Percentiles rank a stretch among this genome's conserved stretches.
Conservation (phyloP, 2,329 filamentous ascomycete species). For the Albifimbria verrucaria region DNA sequence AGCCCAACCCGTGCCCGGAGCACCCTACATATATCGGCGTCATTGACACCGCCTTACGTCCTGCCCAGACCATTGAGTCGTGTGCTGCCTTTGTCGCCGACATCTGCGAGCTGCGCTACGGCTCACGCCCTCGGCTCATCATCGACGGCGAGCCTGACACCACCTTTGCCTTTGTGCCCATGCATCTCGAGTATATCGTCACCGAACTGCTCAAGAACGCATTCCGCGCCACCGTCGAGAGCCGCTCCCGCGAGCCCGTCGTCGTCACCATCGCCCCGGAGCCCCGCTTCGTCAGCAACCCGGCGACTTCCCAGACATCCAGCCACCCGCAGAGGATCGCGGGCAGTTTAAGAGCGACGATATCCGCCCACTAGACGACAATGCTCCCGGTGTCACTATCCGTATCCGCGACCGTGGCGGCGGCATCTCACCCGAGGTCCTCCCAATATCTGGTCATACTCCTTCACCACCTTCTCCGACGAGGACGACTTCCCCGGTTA, state of each 20-base stretch:
- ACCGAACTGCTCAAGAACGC: slow-evolving; percentile 97
- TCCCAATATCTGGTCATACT: slow-evolving; percentile 95
- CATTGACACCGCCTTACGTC: slow-evolving; percentile 85
- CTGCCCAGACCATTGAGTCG: slow-evolving; percentile 74
- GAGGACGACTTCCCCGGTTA: slow-evolving; percentile 41
- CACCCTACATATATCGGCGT: slow-evolving; percentile 80
- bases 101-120: slow-evolving; percentile 95
- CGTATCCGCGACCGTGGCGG: slow-evolving; percentile 94
- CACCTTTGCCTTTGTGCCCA: slow-evolving; percentile 90
- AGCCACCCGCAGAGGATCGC: slow-evolving; percentile 32
- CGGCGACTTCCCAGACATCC: slow-evolving; percentile 21
- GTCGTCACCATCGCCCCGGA: slow-evolving; percentile 87
- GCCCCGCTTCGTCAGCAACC: slow-evolving; percentile 35
- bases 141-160: slow-evolving; percentile 84
- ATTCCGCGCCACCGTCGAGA: slow-evolving; percentile 89
- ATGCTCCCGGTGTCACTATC: slow-evolving; percentile 84
- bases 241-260: slow-evolving; percentile 74
- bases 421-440: slow-evolving; percentile 80
- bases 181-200: slow-evolving; percentile 95
- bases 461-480: slow-evolving; percentile 89
- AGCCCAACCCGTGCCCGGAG: slow-evolving; percentile 49
- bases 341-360: slow-evolving; percentile 41
- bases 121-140: slow-evolving; percentile 73
- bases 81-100: slow-evolving; percentile 92
- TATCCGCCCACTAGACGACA: slow-evolving; percentile 58